A percentile compares a stretch with the other conserved stretches of the same genome.
Conservation (phyloP, 2,329 filamentous ascomycete species). For the Diaporthe sp. region DNA sequence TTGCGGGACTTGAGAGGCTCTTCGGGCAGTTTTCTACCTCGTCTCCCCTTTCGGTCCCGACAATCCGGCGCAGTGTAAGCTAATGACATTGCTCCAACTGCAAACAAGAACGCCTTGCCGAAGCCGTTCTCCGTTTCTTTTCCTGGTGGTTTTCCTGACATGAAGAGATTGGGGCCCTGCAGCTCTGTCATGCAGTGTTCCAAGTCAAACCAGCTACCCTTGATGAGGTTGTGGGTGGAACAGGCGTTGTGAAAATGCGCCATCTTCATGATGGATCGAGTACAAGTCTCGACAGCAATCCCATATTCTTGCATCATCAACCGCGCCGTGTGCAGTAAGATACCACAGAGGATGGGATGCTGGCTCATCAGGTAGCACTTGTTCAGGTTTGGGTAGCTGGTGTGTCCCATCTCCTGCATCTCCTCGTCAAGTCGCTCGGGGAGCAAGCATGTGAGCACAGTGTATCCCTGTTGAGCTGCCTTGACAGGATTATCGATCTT, state of each 20-base stretch:
- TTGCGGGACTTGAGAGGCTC: neutral
- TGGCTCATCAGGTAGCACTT: slow-evolving; percentile 19
- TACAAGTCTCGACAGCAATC: slow-evolving; percentile 4
- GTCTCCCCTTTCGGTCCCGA: slow-evolving; percentile 5
- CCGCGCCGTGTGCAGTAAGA: slow-evolving; percentile 12
- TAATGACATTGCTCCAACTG: slow-evolving; percentile 6
- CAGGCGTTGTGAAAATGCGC: slow-evolving; percentile 25
- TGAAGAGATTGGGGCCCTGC: slow-evolving; percentile 22
- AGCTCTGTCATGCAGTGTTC: slow-evolving; percentile 8
- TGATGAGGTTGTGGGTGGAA: neutral
- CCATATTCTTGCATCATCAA: slow-evolving; percentile 18
- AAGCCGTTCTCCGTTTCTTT: neutral
- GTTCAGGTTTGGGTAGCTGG: slow-evolving; percentile 8
- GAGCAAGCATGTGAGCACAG: slow-evolving; percentile 15
- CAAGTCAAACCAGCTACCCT: slow-evolving; percentile 6
- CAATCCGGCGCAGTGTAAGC: slow-evolving; percentile 29
- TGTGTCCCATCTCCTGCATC: slow-evolving; percentile 11
- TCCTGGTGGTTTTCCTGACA: neutral
- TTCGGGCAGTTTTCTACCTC: neutral
- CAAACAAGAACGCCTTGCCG: slow-evolving; percentile 17
- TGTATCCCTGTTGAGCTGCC: neutral
- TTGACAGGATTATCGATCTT: neutral
- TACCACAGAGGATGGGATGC: slow-evolving; percentile 20
- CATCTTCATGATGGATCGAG: slow-evolving; percentile 29
- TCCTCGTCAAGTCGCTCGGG: slow-evolving; percentile 18